Percentiles rank a stretch among this genome's conserved stretches.
These are phyloP conservation scores for Ophiosphaerella korrae DNA, from an alignment of 2,329 filamentous ascomycete species.

Conservation along the genomic window DNA sequence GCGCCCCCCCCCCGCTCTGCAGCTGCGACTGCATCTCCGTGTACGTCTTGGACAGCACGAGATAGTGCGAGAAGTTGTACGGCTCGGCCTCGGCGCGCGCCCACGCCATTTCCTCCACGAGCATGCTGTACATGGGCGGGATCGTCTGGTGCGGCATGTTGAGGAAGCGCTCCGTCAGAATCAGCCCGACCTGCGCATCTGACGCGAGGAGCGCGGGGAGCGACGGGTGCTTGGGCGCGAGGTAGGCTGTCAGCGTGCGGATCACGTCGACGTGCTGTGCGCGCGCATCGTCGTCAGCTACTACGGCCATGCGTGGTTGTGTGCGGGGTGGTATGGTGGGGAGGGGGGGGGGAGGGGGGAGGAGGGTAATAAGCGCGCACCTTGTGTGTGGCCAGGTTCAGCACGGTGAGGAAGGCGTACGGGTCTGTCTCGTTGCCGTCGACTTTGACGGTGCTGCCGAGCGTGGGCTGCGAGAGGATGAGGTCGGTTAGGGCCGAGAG, in stretches of 20 bases:
- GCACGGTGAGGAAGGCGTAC: conserved; percentile 86
- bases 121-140: conserved; percentile 93
- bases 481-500: conserved; percentile 85
- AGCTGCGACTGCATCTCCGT: conserved; percentile 82
- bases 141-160: conserved; percentile 95
- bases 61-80: conserved; percentile 90
- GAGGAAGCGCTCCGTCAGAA: conserved; percentile 91
- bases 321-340: too few relatives aligned
- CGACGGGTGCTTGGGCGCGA: conserved; percentile 60
- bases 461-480: conserved; percentile 81
- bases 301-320: background rate
- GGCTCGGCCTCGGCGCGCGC: conserved; percentile 90
- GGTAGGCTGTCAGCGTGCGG: conserved; percentile 72
- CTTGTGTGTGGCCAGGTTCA: conserved; percentile 80
- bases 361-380: too few relatives aligned
- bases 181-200: conserved; percentile 70
- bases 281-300: conserved; percentile 2
- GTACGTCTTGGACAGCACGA: conserved; percentile 92
- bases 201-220: conserved; percentile 50
- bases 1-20: conserved; percentile 57
- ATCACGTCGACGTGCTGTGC: conserved; percentile 70
- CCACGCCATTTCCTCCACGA: conserved; percentile 86
- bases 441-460: conserved; percentile 96
- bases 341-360: too few relatives aligned
- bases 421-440: conserved; percentile 91